Evolutionary conservation across 2,329 filamentous ascomycete species (phyloP).

Genomic region (Talaromyces funiculosus): DNA sequence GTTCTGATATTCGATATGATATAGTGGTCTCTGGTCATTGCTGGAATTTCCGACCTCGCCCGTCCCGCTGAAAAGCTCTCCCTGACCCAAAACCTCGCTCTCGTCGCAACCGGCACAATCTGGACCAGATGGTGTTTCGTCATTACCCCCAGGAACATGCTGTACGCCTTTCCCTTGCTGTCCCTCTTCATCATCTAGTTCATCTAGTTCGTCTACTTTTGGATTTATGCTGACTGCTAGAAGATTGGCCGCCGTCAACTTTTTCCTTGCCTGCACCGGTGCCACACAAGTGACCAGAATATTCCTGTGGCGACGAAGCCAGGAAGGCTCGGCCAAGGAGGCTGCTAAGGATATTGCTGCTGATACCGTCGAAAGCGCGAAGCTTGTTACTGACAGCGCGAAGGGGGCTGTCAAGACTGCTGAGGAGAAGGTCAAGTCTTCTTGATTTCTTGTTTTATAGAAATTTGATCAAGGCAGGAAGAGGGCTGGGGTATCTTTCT

Average conservation of each 20-base stretch:
- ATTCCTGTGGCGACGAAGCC: constrained; percentile 52
- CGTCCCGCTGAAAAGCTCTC: constrained; percentile 91
- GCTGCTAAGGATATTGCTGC: constrained; percentile 34
- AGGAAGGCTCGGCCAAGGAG: constrained; percentile 46
- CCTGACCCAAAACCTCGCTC: constrained; percentile 81
- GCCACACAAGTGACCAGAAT: constrained; percentile 77
- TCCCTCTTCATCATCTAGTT: neutral
- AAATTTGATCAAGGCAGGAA: neutral
- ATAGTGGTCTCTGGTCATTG: constrained; percentile 90
- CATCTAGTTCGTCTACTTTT: too few relatives aligned
- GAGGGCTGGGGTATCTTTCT: neutral
- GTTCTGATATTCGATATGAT: constrained; percentile 8
- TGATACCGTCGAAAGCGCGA: constrained; percentile 7
- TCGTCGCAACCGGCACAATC: constrained; percentile 87
- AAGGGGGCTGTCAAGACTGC: constrained; percentile 5
- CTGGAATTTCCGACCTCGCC: constrained; percentile 84
- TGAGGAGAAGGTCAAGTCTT: constrained; percentile 12
- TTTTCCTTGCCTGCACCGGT: constrained; percentile 89
- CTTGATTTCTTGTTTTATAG: neutral
- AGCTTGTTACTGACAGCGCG: constrained; percentile 1
- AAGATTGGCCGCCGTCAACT: constrained; percentile 91
- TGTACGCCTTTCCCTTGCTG: constrained; percentile 48
- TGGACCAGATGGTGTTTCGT: constrained; percentile 99
- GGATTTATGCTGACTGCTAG: neutral
- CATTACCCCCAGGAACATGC: constrained; percentile 87